Percentiles rank a stretch among this genome's conserved stretches.
These are phyloP conservation scores for Oryza meyeriana DNA, from an alignment of 176 grass and related monocot genomes.

Conservation along the genomic window DNA sequence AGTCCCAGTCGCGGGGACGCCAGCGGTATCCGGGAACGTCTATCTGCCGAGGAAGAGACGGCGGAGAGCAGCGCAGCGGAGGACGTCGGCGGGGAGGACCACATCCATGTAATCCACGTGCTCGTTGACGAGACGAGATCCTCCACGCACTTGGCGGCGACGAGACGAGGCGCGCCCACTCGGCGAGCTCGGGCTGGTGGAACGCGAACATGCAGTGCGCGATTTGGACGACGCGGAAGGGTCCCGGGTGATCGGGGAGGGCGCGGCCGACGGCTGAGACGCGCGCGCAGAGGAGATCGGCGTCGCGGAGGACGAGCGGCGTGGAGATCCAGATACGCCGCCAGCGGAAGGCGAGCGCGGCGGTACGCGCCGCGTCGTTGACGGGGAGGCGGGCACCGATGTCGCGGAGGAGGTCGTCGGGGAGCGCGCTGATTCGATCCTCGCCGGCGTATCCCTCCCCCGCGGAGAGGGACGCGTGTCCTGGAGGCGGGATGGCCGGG, in stretches of 20 bases:
- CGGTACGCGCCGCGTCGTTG: slow-evolving; percentile 15
- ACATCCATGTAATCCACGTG: neutral
- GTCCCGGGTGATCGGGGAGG: slow-evolving; percentile 10
- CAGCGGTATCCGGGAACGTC: neutral
- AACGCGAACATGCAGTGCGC: neutral
- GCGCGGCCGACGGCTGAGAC: neutral
- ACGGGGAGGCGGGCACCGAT: neutral
- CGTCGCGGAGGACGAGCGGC: slow-evolving; percentile 25
- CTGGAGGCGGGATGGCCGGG: neutral
- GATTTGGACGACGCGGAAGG: neutral
- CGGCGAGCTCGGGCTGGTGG: neutral
- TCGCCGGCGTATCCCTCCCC: neutral
- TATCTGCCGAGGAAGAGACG: neutral
- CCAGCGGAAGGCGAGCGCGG: slow-evolving; percentile 22
- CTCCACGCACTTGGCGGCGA: neutral
- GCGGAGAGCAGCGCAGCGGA: neutral
- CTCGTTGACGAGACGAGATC: neutral
- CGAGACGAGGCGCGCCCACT: neutral
- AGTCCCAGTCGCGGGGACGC: neutral
- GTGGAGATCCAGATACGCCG: slow-evolving; percentile 8
- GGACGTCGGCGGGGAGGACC: neutral
- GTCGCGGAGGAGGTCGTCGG: neutral
- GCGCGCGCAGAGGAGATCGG: neutral
- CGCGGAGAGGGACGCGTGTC: too few relatives aligned
- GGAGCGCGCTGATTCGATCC: neutral